A percentile compares a stretch with the other conserved stretches of the same genome.
Evolutionary conservation across 257 asterid species (phyloP).

Genomic region (Nicotiana obtusifolia): DNA sequence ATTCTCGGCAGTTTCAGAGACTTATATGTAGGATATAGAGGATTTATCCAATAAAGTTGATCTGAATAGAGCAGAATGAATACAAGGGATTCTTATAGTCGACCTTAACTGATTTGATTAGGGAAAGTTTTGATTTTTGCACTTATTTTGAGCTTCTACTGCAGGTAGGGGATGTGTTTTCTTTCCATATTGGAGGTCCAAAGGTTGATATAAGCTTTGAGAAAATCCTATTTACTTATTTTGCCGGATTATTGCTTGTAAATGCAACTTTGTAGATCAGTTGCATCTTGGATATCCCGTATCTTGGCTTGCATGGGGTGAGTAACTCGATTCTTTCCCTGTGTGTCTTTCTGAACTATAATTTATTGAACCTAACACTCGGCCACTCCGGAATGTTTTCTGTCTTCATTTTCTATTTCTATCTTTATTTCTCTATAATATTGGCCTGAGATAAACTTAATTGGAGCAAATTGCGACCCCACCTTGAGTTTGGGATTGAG

Average conservation of each 20-base stretch:
- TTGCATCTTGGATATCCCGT: slow-evolving; percentile 47
- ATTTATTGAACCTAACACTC: background rate
- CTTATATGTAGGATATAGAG: too few species aligned
- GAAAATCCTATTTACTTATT: slow-evolving; percentile 1
- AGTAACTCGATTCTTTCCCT: slow-evolving; percentile 27
- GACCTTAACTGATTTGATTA: background rate
- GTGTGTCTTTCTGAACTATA: background rate
- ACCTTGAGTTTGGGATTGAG: background rate
- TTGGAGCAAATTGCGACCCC: background rate
- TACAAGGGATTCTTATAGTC: background rate
- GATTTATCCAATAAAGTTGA: background rate
- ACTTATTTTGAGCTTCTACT: background rate
- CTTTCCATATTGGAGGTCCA: slow-evolving; percentile 1
- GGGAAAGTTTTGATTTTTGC: background rate
- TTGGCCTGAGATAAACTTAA: background rate
- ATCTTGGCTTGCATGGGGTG: slow-evolving; percentile 88
- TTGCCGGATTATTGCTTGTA: background rate
- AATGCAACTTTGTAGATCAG: slow-evolving; percentile 30
- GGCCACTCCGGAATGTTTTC: background rate
- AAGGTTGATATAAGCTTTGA: slow-evolving; percentile 5
- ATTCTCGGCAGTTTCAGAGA: background rate
- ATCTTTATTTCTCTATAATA: background rate
- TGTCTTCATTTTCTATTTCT: background rate
- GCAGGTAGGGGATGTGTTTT: slow-evolving; percentile 1
- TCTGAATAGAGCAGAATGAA: background rate